phyloP scores from a whole-genome alignment of 768 basidiomycete genomes.

The Boletus eberwhitei region DNA sequence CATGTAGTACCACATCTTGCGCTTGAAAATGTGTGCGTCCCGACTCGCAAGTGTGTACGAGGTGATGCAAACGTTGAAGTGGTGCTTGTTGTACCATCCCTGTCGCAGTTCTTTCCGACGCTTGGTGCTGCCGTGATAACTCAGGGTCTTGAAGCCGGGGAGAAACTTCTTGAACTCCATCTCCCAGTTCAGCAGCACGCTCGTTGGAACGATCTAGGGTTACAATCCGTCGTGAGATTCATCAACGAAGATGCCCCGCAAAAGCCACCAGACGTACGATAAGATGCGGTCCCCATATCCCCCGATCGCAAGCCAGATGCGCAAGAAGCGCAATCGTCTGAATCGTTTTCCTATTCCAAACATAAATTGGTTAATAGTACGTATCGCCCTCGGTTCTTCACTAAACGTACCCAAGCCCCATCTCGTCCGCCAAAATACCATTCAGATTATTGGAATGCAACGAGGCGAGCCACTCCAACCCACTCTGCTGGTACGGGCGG shows the following conservation, averaged over 20 bases:
- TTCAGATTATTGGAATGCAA: constrained; percentile 78
- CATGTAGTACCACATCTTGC: constrained; percentile 95
- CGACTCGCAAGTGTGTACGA: constrained; percentile 91
- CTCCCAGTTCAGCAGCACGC: constrained; percentile 93
- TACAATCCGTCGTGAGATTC: background rate
- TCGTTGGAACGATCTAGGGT: constrained; percentile 77
- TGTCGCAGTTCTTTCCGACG: constrained; percentile 86
- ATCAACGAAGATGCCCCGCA: background rate
- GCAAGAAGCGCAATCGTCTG: constrained; percentile 95
- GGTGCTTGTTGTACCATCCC: constrained; percentile 86
- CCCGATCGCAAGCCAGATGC: constrained; percentile 85
- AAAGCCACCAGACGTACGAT: constrained; percentile 48
- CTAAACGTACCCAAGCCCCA: constrained; percentile 81
- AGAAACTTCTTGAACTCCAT: constrained; percentile 97
- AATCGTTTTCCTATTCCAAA: constrained; percentile 74
- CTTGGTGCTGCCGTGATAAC: constrained; percentile 88
- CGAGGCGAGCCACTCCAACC: constrained; percentile 91
- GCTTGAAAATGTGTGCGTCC: constrained; percentile 87
- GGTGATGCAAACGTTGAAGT: constrained; percentile 93
- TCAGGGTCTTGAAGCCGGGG: constrained; percentile 80
- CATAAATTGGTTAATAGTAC: background rate
- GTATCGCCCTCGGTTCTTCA: background rate
- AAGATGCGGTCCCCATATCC: constrained; percentile 91
- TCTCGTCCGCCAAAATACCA: constrained; percentile 88
- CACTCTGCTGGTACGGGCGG: constrained; percentile 90